Conservation (phyloP, 805 yeast genomes). For the Pichia gijzeniarum region DNA sequence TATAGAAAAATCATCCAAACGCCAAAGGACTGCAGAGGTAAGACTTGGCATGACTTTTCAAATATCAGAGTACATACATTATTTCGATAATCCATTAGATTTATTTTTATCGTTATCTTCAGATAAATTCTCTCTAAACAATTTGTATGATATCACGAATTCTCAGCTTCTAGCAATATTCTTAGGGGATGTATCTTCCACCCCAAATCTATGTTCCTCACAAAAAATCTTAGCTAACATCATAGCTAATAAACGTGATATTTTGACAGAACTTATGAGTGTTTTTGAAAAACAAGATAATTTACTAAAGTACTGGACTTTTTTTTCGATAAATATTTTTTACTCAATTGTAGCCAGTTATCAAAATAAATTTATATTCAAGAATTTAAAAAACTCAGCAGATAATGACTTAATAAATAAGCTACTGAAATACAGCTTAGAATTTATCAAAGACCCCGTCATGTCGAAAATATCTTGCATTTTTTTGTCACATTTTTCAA, state of each 20-base stretch:
- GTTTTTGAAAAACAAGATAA: constrained; percentile 19
- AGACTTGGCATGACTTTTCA: constrained; percentile 14
- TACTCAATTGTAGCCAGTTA: background rate
- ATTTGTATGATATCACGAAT: background rate
- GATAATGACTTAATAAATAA: background rate
- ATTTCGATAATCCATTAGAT: constrained; percentile 12
- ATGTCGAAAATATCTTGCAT: constrained; percentile 30
- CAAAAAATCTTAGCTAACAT: background rate
- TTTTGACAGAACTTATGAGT: constrained; percentile 13
- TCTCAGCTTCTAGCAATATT: constrained; percentile 28
- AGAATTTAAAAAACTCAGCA: no score
- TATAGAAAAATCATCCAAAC: background rate
- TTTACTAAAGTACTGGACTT: constrained; percentile 22
- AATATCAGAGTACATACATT: constrained; percentile 12
- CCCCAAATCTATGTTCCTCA: background rate
- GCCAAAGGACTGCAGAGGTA: background rate
- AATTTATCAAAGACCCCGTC: constrained; percentile 30
- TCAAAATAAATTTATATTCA: no score
- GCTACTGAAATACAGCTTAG: constrained; percentile 26
- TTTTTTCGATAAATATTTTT: background rate
- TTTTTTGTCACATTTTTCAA: constrained; percentile 19
- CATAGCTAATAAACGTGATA: background rate
- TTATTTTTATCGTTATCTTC: constrained; percentile 22
- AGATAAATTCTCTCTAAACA: constrained; percentile 12
- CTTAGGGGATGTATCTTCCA: constrained; percentile 13